These are phyloP conservation scores for Eimeria maxima DNA, from an alignment of 169 alveolate genomes.

Conservation along the genomic window DNA sequence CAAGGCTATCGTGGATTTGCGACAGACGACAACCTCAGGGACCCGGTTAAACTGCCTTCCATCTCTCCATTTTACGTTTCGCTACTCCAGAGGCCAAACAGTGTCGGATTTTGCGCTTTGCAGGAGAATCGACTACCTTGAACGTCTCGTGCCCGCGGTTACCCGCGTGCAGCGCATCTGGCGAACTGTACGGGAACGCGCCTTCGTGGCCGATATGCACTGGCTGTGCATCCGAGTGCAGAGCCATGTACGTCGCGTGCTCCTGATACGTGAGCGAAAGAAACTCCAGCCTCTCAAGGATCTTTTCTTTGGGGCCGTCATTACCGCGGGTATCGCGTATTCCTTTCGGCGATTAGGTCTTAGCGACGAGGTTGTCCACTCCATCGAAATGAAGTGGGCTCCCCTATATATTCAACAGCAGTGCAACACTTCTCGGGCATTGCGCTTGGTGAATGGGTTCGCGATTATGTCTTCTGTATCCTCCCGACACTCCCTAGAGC, in stretches of 20 bases:
- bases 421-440: neutral
- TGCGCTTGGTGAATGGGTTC: neutral
- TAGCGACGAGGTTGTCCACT: conserved; percentile 33
- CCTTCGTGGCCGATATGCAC: conserved; percentile 76
- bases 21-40: neutral
- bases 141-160: conserved; percentile 75
- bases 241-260: conserved; percentile 72
- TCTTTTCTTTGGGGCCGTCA: conserved; percentile 69
- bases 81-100: neutral
- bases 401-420: neutral
- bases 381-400: conserved; percentile 40
- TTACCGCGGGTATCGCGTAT: conserved; percentile 20
- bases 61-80: neutral
- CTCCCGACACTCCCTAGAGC: neutral
- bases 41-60: neutral
- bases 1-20: neutral
- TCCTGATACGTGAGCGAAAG: neutral
- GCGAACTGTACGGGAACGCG: conserved; percentile 79
- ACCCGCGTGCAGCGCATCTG: conserved; percentile 72
- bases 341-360: conserved; percentile 27
- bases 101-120: neutral
- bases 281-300: neutral
- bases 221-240: conserved; percentile 73
- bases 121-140: conserved; percentile 74
- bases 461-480: neutral